Evolutionary conservation across 2,329 filamentous ascomycete species (phyloP), one percentile per base, ranked within the genome.

Genomic region (Fusarium sp.): DNA sequence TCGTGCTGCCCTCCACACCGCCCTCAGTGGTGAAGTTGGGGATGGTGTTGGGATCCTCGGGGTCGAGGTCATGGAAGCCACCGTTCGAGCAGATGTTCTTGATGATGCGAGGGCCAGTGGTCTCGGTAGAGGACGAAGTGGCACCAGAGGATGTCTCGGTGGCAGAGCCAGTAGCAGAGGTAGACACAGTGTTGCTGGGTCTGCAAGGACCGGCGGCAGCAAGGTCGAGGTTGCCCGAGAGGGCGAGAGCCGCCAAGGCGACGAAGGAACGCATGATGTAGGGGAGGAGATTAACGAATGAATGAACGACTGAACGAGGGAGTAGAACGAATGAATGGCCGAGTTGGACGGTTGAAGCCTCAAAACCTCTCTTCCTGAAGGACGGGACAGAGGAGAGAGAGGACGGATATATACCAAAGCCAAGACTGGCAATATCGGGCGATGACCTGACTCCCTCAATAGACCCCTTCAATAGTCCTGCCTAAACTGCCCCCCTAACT

Each of bases 311-410:
- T 52, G 45, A 52, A 27, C 17, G 25, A 52, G 45, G 25, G 45
- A 52, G 22, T 30, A 52, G 25, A 52, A 30, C 22, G 45, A 68
- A 35, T 59, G 45, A 54, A 14, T 52, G 66, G 37, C 70, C 70
- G 70, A 72, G 70, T 72, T 73, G 70, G 70, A 20, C 70, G 66
- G 66, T 69, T 69, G 56, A 50, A 17, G 25, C 15, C 15, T 62
- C 47, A 61, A 11, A 20, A 52, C n/a, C 30, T 33, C 50, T 56
- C 50, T 56, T 56, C 45, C 45, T n/a, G 45, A 30, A 30, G 15
- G 30, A 30, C 17, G 30, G 27, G 17, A 33, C 17, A 22, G 22
- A 30, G 47, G 25, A 4, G 15, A 52, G 9, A 30, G 7, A 30
- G 27, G 11, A 5, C 4, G 4, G 50, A 56, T 56, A 56, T 56